Conservation (phyloP, 1,284 basidiomycete genomes). For the Malassezia equina region DNA sequence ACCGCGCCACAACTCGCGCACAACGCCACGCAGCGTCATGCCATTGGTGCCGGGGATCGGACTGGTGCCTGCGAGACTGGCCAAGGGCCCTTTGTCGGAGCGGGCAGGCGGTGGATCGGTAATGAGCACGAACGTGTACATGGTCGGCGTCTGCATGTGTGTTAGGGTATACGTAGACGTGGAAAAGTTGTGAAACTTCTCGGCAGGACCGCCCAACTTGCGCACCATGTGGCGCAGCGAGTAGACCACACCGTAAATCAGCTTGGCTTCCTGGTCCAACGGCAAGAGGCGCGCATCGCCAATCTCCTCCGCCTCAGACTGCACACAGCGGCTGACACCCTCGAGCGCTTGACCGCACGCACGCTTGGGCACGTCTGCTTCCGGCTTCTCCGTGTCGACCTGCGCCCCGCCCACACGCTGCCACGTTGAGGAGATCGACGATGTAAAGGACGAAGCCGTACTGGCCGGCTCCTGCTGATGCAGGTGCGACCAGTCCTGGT, state of each 20-base stretch:
- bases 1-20: constrained; percentile 78
- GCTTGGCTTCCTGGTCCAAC: constrained; percentile 94
- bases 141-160: constrained; percentile 78
- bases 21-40: constrained; percentile 60
- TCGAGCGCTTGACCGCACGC: constrained; percentile 18
- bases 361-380: not conserved
- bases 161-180: constrained; percentile 89
- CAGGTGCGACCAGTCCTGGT: constrained; percentile 43
- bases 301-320: not conserved
- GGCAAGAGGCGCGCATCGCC: constrained; percentile 48
- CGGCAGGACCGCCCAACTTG: constrained; percentile 58
- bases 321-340: constrained; percentile 17
- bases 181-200: constrained; percentile 78
- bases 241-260: constrained; percentile 89
- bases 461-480: constrained; percentile 18
- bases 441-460: constrained; percentile 20
- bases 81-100: constrained; percentile 15
- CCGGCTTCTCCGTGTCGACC: not conserved
- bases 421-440: constrained; percentile 30
- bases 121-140: constrained; percentile 90
- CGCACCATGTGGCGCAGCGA: constrained; percentile 88
- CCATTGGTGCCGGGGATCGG: constrained; percentile 41
- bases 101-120: constrained; percentile 64
- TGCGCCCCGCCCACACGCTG: constrained; percentile 22
- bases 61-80: constrained; percentile 17